These are phyloP conservation scores for Brassica hybrid DNA, from an alignment of 441 rosid species.

Conservation along the genomic window DNA sequence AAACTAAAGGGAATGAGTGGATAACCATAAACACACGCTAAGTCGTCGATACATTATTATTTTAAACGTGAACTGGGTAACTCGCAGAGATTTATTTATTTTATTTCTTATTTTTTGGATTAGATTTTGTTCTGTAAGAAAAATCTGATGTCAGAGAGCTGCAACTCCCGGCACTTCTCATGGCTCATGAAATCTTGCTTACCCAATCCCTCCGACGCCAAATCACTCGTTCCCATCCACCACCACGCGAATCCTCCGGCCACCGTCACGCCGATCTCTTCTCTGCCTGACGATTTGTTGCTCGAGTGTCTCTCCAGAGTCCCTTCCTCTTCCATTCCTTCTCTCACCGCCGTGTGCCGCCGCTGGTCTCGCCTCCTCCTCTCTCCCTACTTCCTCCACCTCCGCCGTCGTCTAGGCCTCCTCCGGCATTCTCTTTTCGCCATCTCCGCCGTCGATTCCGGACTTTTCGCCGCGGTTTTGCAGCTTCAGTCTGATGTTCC, in stretches of 20 bases:
- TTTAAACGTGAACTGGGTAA: not conserved
- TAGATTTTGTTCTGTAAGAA: constrained; percentile 17
- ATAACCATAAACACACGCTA: constrained; percentile 22
- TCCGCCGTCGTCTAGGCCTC: constrained; percentile 59
- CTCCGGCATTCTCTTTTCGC: constrained; percentile 63
- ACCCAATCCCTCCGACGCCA: constrained; percentile 65
- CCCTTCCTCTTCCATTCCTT: constrained; percentile 66
- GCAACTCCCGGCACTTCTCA: constrained; percentile 91
- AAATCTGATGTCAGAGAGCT: constrained; percentile 62
- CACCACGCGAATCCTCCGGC: constrained; percentile 30
- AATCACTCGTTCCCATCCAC: constrained; percentile 43
- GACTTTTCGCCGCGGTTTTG: constrained; percentile 58
- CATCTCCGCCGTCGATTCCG: constrained; percentile 52
- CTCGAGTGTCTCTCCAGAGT: constrained; percentile 72
- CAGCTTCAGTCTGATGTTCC: constrained; percentile 29
- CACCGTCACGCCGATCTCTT: constrained; percentile 43
- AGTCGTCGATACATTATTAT: not conserved
- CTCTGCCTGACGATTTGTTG: constrained; percentile 84
- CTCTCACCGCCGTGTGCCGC: constrained; percentile 70
- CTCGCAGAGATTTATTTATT: not conserved
- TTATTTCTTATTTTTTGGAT: constrained; percentile 10
- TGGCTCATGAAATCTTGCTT: constrained; percentile 90
- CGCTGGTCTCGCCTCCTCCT: constrained; percentile 78
- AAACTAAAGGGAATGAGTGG: not conserved
- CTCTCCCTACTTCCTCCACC: constrained; percentile 61